Conservation (phyloP, 179 eudicot species). For the Silene coronaria region DNA sequence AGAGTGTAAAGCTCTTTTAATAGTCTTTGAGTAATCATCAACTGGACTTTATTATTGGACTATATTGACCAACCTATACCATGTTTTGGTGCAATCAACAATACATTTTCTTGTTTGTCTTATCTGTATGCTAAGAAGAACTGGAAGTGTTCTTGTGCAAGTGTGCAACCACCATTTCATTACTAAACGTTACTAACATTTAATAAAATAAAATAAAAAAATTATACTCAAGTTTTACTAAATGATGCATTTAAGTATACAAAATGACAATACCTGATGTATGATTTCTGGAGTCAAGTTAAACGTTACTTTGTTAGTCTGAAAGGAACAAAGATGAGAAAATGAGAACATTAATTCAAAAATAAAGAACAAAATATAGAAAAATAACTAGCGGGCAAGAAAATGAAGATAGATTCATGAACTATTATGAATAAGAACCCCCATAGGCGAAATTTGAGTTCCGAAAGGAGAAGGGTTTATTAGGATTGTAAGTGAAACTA, state of each 20-base stretch:
- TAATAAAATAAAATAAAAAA: conserved; percentile 1
- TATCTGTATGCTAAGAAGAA: neutral
- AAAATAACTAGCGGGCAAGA: neutral
- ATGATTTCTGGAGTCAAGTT: conserved; percentile 92
- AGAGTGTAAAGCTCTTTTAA: neutral
- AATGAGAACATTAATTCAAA: conserved; percentile 14
- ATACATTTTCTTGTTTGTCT: neutral
- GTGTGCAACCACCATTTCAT: neutral
- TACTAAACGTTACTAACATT: neutral
- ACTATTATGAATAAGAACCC: neutral
- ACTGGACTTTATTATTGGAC: neutral
- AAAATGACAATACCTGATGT: conserved; percentile 66
- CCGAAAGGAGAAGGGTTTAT: neutral
- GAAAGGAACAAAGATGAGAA: conserved; percentile 25
- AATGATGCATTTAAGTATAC: neutral
- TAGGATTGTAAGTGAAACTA: neutral
- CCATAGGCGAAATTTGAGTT: neutral
- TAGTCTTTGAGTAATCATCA: neutral
- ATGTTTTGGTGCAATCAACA: neutral
- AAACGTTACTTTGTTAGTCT: conserved; percentile 92
- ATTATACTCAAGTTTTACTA: neutral
- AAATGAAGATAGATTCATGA: neutral
- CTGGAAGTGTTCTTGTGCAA: neutral
- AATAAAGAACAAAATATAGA: neutral
- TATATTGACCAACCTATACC: conserved; percentile 2